These are phyloP conservation scores for Elaeis oleifera DNA, from an alignment of 202 grass and related monocot genomes.

Conservation along the genomic window DNA sequence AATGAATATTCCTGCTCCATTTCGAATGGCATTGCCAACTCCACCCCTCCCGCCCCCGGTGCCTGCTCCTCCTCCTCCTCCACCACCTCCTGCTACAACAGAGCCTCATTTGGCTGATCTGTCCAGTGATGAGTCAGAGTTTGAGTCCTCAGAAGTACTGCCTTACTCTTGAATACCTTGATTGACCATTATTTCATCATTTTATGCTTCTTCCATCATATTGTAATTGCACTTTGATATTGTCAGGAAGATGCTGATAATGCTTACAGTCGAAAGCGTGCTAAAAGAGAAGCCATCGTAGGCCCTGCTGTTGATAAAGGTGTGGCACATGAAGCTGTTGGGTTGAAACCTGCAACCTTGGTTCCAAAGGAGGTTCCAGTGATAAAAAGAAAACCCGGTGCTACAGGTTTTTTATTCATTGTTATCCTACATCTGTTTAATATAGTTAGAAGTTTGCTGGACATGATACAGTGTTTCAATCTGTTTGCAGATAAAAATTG, in stretches of 20 bases:
- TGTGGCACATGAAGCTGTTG: constrained; percentile 79
- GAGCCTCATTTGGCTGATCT: constrained; percentile 40
- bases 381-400: constrained; percentile 78
- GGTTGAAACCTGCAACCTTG: constrained; percentile 59
- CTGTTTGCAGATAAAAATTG: constrained; percentile 74
- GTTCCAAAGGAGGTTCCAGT: constrained; percentile 70
- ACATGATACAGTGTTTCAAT: constrained; percentile 15
- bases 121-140: constrained; percentile 91
- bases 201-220: neutral
- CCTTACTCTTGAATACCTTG: neutral
- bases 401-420: constrained; percentile 49
- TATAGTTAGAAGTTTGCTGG: neutral
- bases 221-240: constrained; percentile 9
- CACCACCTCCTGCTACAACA: constrained; percentile 21
- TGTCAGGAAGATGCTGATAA: constrained; percentile 53
- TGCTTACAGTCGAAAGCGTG: constrained; percentile 33
- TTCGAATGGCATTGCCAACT: constrained; percentile 85
- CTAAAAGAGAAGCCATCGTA: constrained; percentile 64
- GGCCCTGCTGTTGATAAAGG: constrained; percentile 85
- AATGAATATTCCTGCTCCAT: constrained; percentile 94
- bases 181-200: too few relatives aligned
- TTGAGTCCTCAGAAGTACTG: constrained; percentile 91
- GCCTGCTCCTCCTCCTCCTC: constrained; percentile 40
- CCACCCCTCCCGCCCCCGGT: constrained; percentile 64
- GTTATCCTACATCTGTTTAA: neutral